Evolutionary conservation across 768 basidiomycete species (phyloP).

Genomic region (Hygrocybe coccinea): DNA sequence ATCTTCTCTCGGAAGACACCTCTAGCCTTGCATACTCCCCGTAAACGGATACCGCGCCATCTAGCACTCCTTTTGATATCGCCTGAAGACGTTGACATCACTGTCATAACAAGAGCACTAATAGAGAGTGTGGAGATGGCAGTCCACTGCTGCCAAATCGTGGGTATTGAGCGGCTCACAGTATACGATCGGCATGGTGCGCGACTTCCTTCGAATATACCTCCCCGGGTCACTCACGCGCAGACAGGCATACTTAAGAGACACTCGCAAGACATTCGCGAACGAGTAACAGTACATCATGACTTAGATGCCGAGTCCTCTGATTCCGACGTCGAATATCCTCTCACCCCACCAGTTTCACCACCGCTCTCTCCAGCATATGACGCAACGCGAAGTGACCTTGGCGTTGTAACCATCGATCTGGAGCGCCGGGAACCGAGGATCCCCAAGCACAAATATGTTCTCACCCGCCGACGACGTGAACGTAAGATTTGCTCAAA

Average conservation of each 20-base stretch:
- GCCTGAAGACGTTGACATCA: constrained; percentile 32
- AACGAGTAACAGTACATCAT: constrained; percentile 28
- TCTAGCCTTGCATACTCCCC: constrained; percentile 44
- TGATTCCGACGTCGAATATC: constrained; percentile 61
- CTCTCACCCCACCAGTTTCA: constrained; percentile 73
- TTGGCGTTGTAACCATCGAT: constrained; percentile 22
- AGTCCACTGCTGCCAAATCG: constrained; percentile 57
- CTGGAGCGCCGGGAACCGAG: constrained; percentile 6
- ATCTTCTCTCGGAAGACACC: constrained; percentile 37
- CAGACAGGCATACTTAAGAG: constrained; percentile 38
- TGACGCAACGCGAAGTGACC: constrained; percentile 6
- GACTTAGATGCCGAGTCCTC: constrained; percentile 30
- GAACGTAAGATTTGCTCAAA: background rate
- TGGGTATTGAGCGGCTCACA: constrained; percentile 60
- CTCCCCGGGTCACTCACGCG: background rate
- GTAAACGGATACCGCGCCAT: constrained; percentile 59
- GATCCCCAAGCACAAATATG: constrained; percentile 3
- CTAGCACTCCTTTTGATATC: constrained; percentile 60
- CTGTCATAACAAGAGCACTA: constrained; percentile 39
- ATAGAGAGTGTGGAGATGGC: constrained; percentile 50
- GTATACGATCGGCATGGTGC: constrained; percentile 70
- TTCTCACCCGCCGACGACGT: constrained; percentile 10
- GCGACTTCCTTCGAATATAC: constrained; percentile 16
- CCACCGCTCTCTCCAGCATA: constrained; percentile 56
- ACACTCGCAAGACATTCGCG: constrained; percentile 39